Evolutionary conservation across 1,139 yeast species (phyloP).

Genomic region (Diutina ranongensis): DNA sequence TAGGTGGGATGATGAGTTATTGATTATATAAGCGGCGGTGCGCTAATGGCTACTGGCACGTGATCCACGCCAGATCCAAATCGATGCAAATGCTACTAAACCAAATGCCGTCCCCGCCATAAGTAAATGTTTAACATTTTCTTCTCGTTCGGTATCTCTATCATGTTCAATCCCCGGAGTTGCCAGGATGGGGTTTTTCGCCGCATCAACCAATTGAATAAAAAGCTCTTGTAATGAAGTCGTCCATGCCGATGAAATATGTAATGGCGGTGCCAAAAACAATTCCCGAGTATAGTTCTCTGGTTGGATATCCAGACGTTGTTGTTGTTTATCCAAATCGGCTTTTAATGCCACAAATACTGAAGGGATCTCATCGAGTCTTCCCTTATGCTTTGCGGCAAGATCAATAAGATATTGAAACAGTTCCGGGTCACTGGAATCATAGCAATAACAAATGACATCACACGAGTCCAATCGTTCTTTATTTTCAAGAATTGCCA

Average conservation of each 20-base stretch:
- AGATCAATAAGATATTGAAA: slow-evolving; percentile 72
- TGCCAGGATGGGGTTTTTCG: slow-evolving; percentile 62
- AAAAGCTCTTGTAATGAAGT: slow-evolving; percentile 77
- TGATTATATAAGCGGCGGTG: neutral
- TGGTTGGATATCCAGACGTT: slow-evolving; percentile 75
- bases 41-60: neutral
- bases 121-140: slow-evolving; percentile 36
- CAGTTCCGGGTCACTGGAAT: slow-evolving; percentile 91
- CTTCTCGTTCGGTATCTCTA: slow-evolving; percentile 34
- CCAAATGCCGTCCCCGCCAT: slow-evolving; percentile 61
- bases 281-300: slow-evolving; percentile 69
- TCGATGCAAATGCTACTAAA: slow-evolving; percentile 44
- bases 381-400: slow-evolving; percentile 41
- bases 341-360: slow-evolving; percentile 90
- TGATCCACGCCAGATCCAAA: slow-evolving; percentile 43
- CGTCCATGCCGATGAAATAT: slow-evolving; percentile 83
- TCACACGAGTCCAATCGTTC: slow-evolving; percentile 77
- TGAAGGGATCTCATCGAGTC: slow-evolving; percentile 61
- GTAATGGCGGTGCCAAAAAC: slow-evolving; percentile 57
- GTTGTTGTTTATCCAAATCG: slow-evolving; percentile 90
- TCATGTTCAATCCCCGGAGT: slow-evolving; percentile 78
- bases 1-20: too few species aligned
- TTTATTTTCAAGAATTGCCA: slow-evolving; percentile 66
- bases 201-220: slow-evolving; percentile 82
- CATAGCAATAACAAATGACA: slow-evolving; percentile 80